Percentiles rank a stretch among this genome's conserved stretches.
Evolutionary conservation across 2,329 filamentous ascomycete genomes (phyloP).

Genomic region (Ilyonectria sp.): DNA sequence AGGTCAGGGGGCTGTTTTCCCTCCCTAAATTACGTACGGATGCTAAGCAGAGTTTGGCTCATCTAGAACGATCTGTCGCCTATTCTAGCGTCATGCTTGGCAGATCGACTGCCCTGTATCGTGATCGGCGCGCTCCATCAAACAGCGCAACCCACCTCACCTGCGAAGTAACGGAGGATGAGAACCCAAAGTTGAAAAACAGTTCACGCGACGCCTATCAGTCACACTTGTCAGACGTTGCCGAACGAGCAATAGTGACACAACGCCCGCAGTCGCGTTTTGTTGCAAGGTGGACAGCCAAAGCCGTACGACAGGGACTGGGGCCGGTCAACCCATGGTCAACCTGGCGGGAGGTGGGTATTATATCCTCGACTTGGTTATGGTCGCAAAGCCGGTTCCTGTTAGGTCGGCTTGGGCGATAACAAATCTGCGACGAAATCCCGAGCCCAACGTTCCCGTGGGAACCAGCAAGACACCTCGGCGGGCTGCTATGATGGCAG

Average conservation of each 20-base stretch:
- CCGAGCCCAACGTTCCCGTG: conserved; percentile 6
- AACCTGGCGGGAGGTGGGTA: conserved; percentile 6
- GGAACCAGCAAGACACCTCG: conserved; percentile 2
- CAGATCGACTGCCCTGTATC: background rate
- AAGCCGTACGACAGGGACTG: conserved; percentile 12
- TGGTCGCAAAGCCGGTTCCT: conserved; percentile 8
- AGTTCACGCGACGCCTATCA: background rate
- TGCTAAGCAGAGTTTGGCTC: background rate
- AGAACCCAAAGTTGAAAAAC: background rate
- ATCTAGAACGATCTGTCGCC: background rate
- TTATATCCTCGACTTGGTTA: conserved; percentile 11
- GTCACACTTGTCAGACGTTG: conserved; percentile 8
- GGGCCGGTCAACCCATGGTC: conserved; percentile 6
- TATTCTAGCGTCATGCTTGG: background rate
- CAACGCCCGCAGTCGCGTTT: background rate
- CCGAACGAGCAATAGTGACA: conserved; percentile 1
- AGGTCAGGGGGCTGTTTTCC: background rate
- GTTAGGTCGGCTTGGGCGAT: conserved; percentile 18
- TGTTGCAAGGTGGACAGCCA: background rate
- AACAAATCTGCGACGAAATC: conserved; percentile 4
- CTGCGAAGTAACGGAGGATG: background rate
- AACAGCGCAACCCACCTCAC: background rate
- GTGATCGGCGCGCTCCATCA: background rate
- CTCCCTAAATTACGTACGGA: background rate
- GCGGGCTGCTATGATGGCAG: background rate